Conservation (phyloP, 257 asterid species). For the Rhazya stricta region DNA sequence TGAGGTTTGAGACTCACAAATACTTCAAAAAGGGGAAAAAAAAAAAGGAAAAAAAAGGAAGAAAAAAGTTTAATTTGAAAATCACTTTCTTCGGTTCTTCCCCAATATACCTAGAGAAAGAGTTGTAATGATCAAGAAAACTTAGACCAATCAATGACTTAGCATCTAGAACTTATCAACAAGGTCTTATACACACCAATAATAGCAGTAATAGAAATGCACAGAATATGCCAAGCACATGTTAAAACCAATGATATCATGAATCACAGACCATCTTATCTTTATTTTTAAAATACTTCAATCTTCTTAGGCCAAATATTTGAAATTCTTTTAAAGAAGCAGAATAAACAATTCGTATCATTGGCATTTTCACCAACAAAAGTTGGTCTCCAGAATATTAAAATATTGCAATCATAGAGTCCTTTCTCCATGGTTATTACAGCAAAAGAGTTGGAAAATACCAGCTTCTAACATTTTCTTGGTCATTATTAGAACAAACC, state of each 20-base stretch:
- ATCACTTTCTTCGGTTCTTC: neutral
- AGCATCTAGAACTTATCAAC: no score
- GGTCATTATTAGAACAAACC: no score
- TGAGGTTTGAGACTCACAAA: neutral
- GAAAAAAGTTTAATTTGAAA: neutral
- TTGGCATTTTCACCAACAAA: no score
- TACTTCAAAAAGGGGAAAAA: neutral
- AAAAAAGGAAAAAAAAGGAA: no score
- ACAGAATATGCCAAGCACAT: constrained; percentile 2
- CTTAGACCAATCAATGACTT: neutral
- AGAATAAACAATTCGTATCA: neutral
- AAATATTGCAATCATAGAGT: no score
- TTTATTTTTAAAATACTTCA: neutral
- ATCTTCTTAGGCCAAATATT: neutral
- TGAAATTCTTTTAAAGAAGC: neutral
- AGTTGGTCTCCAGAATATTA: neutral
- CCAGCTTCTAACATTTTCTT: no score
- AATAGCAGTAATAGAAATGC: neutral
- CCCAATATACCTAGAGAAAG: neutral
- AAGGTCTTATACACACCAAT: neutral
- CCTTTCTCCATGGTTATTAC: neutral
- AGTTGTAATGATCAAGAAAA: neutral
- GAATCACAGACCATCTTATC: neutral
- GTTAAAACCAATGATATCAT: neutral
- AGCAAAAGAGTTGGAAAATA: no score